Base-by-base conservation (phyloP, 148 eudicot genomes). In the Chenopodium formosanum region DNA sequence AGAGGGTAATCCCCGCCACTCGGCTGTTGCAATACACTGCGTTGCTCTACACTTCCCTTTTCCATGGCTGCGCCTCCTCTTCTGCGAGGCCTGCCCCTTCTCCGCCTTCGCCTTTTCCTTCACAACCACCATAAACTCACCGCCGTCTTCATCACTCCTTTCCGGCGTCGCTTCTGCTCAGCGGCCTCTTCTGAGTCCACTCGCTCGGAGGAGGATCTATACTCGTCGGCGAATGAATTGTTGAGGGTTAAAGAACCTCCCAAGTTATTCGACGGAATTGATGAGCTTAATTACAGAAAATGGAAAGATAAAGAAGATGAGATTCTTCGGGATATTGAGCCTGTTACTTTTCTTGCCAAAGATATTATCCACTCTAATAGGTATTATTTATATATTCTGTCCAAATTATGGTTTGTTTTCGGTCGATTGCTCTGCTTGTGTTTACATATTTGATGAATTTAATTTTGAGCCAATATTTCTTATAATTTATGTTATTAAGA, bases 341-440 rank as follows among this genome's bases (percentile, higher is more conserved):
- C 95, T 44, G 72, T 89, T 32, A 85, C 84, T 82, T 79, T 81
- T n/a, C 84, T 88, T 44, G 84, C 83, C 53, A 92, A 92, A 79
- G 90, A 92, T 8, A 91, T 94, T 85, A 86, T 94, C 46, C 97
- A 94, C 83, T 89, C 97, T 73, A 79, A 81, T 83, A 92, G 95
- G 97, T 90, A 60, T 37, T 22, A 13, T 58, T 31, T 16, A 53
- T 34, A 37, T 48, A 2, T 4, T 70, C 23, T 37, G 2, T 19
- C 5, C 32, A 27, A 32, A 19, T 10, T 40, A 5, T 72, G 4
- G 60, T 20, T 9, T 44, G 47, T 46, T 20, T 22, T 20, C 5
- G 0, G 3, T 20, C 7, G 2, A n/a, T 71, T 17, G 23, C 2
- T 53, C 17, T 53, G 17, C 20, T 16, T 53, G 52, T 48, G 52